Percentiles rank a stretch among this genome's conserved stretches.
Evolutionary conservation across 768 basidiomycete species (phyloP).

Genomic region (Mrakia blollopis): DNA sequence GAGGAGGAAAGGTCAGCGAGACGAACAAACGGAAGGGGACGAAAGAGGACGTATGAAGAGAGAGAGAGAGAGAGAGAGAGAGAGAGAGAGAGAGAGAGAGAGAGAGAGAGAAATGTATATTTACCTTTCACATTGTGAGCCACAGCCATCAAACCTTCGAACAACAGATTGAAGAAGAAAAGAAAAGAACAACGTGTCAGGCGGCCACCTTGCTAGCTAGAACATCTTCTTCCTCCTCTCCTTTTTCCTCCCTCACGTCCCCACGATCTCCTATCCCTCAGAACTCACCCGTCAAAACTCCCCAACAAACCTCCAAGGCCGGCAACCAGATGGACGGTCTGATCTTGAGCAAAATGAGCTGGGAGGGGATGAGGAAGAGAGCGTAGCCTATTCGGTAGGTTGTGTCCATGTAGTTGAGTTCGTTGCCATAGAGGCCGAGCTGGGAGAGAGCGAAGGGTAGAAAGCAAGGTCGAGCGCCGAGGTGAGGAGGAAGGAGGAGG

Average conservation of each 20-base stretch:
- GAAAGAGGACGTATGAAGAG: not conserved
- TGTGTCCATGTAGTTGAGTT: slow-evolving; percentile 33
- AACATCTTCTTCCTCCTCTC: too few relatives aligned
- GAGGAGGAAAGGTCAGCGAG: not conserved
- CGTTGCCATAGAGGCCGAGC: slow-evolving; percentile 34
- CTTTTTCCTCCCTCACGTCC: too few relatives aligned
- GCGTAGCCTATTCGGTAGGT: slow-evolving; percentile 29
- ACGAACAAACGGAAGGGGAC: too few relatives aligned
- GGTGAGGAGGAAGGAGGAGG: too few relatives aligned
- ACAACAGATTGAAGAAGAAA: too few relatives aligned
- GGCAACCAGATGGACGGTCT: slow-evolving; percentile 36
- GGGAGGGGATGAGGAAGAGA: slow-evolving; percentile 36
- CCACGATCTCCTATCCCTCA: too few relatives aligned
- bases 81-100: not conserved
- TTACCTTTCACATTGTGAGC: slow-evolving; percentile 19
- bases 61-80: not conserved
- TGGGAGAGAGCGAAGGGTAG: not conserved
- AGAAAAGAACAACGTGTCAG: not conserved
- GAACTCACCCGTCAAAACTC: slow-evolving; percentile 3
- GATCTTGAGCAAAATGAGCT: slow-evolving; percentile 38
- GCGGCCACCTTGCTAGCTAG: not conserved
- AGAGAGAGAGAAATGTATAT: too few relatives aligned
- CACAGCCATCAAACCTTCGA: slow-evolving; percentile 28
- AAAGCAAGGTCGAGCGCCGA: too few relatives aligned
- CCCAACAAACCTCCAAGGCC: slow-evolving; percentile 32